Conservation (phyloP, 108 stramenopile species). For the Pseudonitzschia multistriata region DNA sequence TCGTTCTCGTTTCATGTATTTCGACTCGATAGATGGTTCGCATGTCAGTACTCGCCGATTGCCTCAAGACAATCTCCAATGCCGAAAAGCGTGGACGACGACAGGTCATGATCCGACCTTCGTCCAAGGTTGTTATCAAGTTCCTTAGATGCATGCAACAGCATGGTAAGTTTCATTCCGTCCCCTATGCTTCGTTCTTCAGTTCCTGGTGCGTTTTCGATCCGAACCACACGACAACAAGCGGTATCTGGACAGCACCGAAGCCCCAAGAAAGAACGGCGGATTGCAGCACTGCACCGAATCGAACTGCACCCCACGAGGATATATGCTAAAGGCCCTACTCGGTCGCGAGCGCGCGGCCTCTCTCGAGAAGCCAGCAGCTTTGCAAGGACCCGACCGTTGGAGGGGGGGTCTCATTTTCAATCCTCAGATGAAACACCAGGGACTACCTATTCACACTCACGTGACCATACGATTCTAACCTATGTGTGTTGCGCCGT, state of each 20-base stretch:
- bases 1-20: slow-evolving; percentile 11
- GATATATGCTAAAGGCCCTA: slow-evolving; percentile 8
- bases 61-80: slow-evolving; percentile 99
- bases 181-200: neutral
- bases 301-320: neutral
- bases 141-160: slow-evolving; percentile 99
- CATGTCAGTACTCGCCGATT: slow-evolving; percentile 99
- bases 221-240: slow-evolving; percentile 8
- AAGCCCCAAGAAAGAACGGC: neutral
- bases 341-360: slow-evolving; percentile 41
- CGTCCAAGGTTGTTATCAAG: slow-evolving; percentile 99
- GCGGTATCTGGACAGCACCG: neutral
- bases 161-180: slow-evolving; percentile 81
- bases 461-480: slow-evolving; percentile 45
- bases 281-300: neutral
- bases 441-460: slow-evolving; percentile 50
- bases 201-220: neutral
- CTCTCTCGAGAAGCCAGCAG: slow-evolving; percentile 23
- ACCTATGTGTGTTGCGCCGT: slow-evolving; percentile 53
- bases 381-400: slow-evolving; percentile 48
- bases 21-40: slow-evolving; percentile 95
- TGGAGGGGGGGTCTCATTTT: slow-evolving; percentile 9
- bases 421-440: slow-evolving; percentile 33
- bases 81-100: slow-evolving; percentile 99
- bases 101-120: slow-evolving; percentile 98